These are phyloP conservation scores for Penicillium cataractarum DNA, from an alignment of 495 filamentous ascomycete species.

Conservation along the genomic window DNA sequence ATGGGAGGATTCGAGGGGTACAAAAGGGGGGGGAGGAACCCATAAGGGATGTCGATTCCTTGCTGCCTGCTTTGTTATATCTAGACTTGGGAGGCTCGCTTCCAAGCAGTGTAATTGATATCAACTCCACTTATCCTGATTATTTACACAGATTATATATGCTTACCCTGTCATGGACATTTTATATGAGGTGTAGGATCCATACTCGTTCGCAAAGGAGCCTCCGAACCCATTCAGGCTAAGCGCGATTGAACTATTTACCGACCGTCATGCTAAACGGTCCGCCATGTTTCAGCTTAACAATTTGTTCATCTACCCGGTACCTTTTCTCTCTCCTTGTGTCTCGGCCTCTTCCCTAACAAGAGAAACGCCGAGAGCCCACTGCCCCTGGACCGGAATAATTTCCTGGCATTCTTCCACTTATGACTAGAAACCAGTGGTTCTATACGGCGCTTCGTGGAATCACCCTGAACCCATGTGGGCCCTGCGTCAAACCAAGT, in stretches of 20 bases:
- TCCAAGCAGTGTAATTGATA: constrained; percentile 10
- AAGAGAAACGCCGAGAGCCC: constrained; percentile 20
- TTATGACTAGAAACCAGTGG: constrained; percentile 3
- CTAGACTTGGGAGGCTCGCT: background rate
- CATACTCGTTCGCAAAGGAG: constrained; percentile 16
- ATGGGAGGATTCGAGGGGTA: background rate
- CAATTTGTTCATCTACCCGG: constrained; percentile 21
- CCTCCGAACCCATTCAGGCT: constrained; percentile 18
- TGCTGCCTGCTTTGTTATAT: constrained; percentile 1
- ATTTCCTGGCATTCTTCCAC: constrained; percentile 24
- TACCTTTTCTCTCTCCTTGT: background rate
- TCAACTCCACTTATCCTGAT: constrained; percentile 2
- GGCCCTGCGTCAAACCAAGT: constrained; percentile 4
- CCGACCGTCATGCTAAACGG: constrained; percentile 14
- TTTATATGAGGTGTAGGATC: background rate
- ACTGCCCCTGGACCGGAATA: constrained; percentile 20
- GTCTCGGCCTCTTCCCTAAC: constrained; percentile 19
- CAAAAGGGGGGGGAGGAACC: too few species aligned
- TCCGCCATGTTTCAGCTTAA: constrained; percentile 32
- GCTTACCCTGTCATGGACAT: background rate
- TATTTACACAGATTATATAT: background rate
- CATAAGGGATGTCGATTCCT: too few species aligned
- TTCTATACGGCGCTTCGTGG: background rate
- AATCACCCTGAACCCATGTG: constrained; percentile 20
- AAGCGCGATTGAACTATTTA: constrained; percentile 9